Conservation (phyloP, 179 eudicot species). For the Silene noctiflora region DNA sequence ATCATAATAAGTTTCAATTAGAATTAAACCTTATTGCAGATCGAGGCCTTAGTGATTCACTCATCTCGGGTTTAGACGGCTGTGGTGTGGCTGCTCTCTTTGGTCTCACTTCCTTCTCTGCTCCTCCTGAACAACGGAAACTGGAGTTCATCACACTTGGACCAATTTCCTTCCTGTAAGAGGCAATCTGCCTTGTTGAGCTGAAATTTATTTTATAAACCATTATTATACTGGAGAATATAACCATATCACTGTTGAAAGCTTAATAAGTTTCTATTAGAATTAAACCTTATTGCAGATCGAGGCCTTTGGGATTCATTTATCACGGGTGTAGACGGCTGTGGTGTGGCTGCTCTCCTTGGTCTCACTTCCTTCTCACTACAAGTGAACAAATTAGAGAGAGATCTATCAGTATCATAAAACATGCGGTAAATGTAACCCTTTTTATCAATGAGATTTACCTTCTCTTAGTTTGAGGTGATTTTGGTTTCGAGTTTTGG, state of each 20-base stretch:
- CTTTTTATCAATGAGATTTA: slow-evolving; percentile 10
- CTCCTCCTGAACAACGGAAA: slow-evolving; percentile 35
- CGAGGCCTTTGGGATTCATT: slow-evolving; percentile 30
- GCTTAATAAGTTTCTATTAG: not conserved
- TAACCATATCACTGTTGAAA: not conserved
- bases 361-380: slow-evolving; percentile 33
- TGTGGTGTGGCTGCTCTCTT: slow-evolving; percentile 28
- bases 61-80: slow-evolving; percentile 31
- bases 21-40: slow-evolving; percentile 40
- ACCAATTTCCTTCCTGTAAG: slow-evolving; percentile 30
- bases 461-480: slow-evolving; percentile 30
- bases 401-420: not conserved
- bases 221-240: not conserved
- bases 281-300: slow-evolving; percentile 39
- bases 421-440: not conserved
- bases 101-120: slow-evolving; percentile 30
- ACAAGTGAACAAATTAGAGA: slow-evolving; percentile 10
- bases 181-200: slow-evolving; percentile 27
- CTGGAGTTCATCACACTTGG: slow-evolving; percentile 31
- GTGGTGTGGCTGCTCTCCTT: slow-evolving; percentile 27
- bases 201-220: not conserved
- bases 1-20: not conserved
- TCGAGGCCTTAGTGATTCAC: slow-evolving; percentile 30
- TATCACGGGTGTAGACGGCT: slow-evolving; percentile 31
- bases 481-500: slow-evolving; percentile 21